These are phyloP conservation scores for Dissophora globulifera DNA, from an alignment of 192 early-diverging fungal species.

Conservation along the genomic window DNA sequence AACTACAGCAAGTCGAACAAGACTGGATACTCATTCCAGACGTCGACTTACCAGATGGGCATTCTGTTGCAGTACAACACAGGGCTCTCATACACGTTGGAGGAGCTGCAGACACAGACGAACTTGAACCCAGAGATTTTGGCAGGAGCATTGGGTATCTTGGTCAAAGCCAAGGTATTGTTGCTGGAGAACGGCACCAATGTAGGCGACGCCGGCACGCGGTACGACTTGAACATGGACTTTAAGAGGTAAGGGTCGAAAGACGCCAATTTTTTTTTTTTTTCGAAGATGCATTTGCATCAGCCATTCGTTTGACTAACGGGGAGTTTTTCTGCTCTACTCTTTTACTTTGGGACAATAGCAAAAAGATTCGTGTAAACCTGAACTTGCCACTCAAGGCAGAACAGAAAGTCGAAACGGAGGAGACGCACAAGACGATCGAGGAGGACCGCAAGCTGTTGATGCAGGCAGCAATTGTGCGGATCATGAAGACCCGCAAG, in stretches of 20 bases:
- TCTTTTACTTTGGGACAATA: conserved; percentile 49
- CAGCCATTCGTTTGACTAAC: not conserved
- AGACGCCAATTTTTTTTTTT: too few relatives aligned
- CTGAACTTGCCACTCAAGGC: conserved; percentile 85
- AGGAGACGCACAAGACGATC: conserved; percentile 92
- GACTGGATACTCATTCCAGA: conserved; percentile 81
- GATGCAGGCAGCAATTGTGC: conserved; percentile 99
- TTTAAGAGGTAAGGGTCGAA: conserved; percentile 80
- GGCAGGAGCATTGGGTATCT: conserved; percentile 71
- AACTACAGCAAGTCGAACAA: conserved; percentile 83
- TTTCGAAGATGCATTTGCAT: too few relatives aligned
- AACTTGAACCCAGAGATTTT: conserved; percentile 76
- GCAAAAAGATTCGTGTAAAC: conserved; percentile 91
- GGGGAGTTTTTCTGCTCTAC: not conserved
- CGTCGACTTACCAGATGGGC: conserved; percentile 93
- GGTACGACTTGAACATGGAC: conserved; percentile 83
- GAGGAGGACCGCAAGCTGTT: conserved; percentile 91
- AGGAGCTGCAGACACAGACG: conserved; percentile 81
- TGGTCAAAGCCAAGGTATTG: conserved; percentile 89
- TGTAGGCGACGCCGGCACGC: conserved; percentile 62
- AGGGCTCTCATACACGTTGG: conserved; percentile 76
- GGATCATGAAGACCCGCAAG: conserved; percentile 99
- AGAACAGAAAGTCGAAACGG: conserved; percentile 91
- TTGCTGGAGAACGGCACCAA: conserved; percentile 60
- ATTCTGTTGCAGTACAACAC: conserved; percentile 93